Base-by-base conservation (phyloP, 75 land plant species). In the Ceratopteris richardii region DNA sequence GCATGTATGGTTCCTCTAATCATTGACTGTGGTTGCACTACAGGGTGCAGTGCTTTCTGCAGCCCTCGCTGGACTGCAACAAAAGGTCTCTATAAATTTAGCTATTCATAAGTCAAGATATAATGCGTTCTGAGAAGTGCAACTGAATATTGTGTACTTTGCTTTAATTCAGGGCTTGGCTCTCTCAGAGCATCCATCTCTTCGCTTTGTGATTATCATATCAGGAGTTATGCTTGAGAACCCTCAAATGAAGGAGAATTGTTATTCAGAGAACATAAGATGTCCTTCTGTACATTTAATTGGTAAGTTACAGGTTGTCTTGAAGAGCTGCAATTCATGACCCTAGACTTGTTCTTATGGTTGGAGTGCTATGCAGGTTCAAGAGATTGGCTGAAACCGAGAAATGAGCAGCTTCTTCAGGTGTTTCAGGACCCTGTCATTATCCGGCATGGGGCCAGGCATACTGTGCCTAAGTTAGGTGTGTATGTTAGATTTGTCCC, bases 391-490 rank as follows among this genome's bases (percentile, higher is more conserved):
- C 56, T 91, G 57, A 79, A 62, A 57, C 23, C 58, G 10, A 78
- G 80, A 7, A 73, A 81, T 21, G 80, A 79, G 53, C 83, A 88
- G 17, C 62, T 85, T 18, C 67, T 80, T 31, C 33, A 82, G 53
- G 82, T 79, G 40, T 91, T 83, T 47, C 71, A 82, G 19, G 44
- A 66, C 37, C 85, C 83, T 27, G 39, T 82, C 50, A 69, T 80
- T 55, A 72, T 88, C 29, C 77, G 72, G 36, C 97, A 91, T 61
- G 89, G 82, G 7, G 82, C 79, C 42, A 94, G 86, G 41, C 97
- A 91, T 63, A 79, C 82, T 31, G 94, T 90, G 39, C 97, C 97
- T n/a, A 79, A 86, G 64, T 67, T 91, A 65, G 88, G 93, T 73
- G 52, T 13, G 50, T 33, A 33, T 3, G 9, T 33, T 33, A 33